Evolutionary conservation across 495 filamentous ascomycete species (phyloP), one percentile per base, ranked within the genome.

Genomic region (Trichodelitschia bisporula): DNA sequence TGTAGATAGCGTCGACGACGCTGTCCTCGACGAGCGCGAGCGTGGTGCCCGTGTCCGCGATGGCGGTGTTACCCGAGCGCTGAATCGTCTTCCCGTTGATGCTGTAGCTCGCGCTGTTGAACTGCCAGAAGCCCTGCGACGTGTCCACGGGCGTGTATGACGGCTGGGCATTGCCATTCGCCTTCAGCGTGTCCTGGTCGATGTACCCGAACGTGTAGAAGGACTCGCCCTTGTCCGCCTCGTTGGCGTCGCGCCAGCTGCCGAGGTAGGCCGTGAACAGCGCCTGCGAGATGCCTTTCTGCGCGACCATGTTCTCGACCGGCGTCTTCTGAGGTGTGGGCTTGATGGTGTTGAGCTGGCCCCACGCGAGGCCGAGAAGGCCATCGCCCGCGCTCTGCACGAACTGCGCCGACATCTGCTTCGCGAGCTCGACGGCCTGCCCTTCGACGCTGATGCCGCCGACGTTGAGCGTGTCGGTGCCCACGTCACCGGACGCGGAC

Each of bases 151-250:
- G 49, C 1, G 69, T 64, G 53, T 73, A 82, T 32, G 57, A 44
- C 23, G 75, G 60, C 1, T 64, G 58, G 32, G 61, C 41, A 18
- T 57, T 63, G 0, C 61, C 59, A 4, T 53, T 35, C 2, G 24
- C 53, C 26, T 53, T 57, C 27, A 77, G 56, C 0, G 66, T 58
- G 4, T 61, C 64, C 36, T 74, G 43, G 41, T 80, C 76, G 41
- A 82, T 70, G 43, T 57, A 79, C 16, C 76, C 77, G 39, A 82
- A 80, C 0, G 75, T 80, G 51, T 76, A 80, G 55, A 80, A 82
- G 1, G 66, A 69, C 30, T 61, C 54, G 30, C 61, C 58, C 26
- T 67, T 62, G 33, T 59, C 54, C 0, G 48, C 49, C 29, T 64
- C 62, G 25, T 58, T 44, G 18, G 51, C 40, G 47, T 73, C 66